Percentiles rank a stretch among this genome's conserved stretches.
Evolutionary conservation across 108 stramenopile genomes (phyloP).

Genomic region (Seminavis robusta): DNA sequence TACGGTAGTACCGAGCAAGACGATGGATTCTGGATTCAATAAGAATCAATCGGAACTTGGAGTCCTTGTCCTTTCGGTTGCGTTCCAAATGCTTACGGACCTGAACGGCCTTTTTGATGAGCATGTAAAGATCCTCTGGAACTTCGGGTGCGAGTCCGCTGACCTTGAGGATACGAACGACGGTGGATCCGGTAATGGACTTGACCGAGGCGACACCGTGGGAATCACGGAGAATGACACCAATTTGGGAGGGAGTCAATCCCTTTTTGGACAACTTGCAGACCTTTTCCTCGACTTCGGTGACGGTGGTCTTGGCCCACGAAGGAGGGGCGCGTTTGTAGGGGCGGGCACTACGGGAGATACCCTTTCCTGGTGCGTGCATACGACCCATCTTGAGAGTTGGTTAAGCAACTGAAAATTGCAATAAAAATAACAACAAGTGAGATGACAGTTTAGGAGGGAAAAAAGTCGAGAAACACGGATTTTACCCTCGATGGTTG

Average conservation of each 20-base stretch:
- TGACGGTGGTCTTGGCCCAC: constrained; percentile 93
- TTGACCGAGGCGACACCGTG: constrained; percentile 97
- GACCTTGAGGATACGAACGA: constrained; percentile 99
- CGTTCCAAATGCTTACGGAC: constrained; percentile 99
- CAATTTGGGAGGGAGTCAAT: constrained; percentile 98
- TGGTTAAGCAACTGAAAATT: background rate
- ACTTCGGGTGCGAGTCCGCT: constrained; percentile 99
- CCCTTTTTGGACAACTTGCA: constrained; percentile 99
- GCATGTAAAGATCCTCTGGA: constrained; percentile 99
- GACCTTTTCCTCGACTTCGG: constrained; percentile 95
- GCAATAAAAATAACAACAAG: constrained; percentile 5
- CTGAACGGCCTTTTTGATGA: constrained; percentile 99
- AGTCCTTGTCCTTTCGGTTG: constrained; percentile 99
- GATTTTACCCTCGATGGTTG: no score
- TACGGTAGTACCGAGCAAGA: constrained; percentile 98
- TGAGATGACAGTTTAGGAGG: background rate
- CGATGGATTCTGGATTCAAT: constrained; percentile 99
- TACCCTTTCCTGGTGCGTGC: constrained; percentile 99
- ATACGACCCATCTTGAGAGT: constrained; percentile 86
- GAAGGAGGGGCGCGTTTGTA: constrained; percentile 99
- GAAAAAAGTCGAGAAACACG: constrained; percentile 8
- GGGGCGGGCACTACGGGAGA: constrained; percentile 96
- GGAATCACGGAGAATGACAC: constrained; percentile 98
- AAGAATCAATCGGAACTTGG: constrained; percentile 99
- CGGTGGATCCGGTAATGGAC: constrained; percentile 97